These are phyloP conservation scores for Artemisia argyi DNA, from an alignment of 129 eudicot species.

Conservation along the genomic window DNA sequence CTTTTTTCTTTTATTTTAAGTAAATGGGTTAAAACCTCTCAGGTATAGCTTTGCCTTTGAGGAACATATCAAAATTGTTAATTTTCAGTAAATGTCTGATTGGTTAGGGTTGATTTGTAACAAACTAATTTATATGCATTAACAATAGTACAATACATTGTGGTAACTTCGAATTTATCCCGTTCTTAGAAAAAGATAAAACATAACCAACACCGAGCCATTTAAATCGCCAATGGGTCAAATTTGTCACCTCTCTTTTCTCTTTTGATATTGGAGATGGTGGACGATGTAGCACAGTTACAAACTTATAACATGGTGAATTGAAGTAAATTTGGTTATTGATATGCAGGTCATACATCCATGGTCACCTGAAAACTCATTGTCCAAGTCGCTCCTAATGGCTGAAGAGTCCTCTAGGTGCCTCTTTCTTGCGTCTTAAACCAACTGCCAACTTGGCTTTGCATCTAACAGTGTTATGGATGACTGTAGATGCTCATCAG, in stretches of 20 bases:
- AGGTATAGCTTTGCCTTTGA: not conserved
- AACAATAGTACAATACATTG: not conserved
- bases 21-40: not conserved
- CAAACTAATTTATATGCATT: not conserved
- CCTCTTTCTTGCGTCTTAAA: slow-evolving; percentile 9
- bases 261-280: not conserved
- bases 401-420: slow-evolving; percentile 15
- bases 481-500: slow-evolving; percentile 26
- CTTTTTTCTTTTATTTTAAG: too few relatives aligned
- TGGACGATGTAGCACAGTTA: too few relatives aligned
- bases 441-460: slow-evolving; percentile 5
- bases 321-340: not conserved
- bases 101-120: not conserved
- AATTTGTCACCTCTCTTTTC: not conserved
- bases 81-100: not conserved
- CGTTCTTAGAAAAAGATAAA: not conserved
- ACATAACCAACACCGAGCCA: not conserved
- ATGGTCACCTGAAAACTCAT: slow-evolving; percentile 54
- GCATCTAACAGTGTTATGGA: slow-evolving; percentile 39
- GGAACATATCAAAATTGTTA: not conserved
- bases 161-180: not conserved
- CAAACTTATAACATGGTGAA: too few relatives aligned
- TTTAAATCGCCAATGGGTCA: not conserved
- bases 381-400: slow-evolving; percentile 30
- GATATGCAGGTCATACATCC: slow-evolving; percentile 51